Evolutionary conservation across 441 rosid species (phyloP), one percentile per base, ranked within the genome.

Genomic region (Kokia cookei): DNA sequence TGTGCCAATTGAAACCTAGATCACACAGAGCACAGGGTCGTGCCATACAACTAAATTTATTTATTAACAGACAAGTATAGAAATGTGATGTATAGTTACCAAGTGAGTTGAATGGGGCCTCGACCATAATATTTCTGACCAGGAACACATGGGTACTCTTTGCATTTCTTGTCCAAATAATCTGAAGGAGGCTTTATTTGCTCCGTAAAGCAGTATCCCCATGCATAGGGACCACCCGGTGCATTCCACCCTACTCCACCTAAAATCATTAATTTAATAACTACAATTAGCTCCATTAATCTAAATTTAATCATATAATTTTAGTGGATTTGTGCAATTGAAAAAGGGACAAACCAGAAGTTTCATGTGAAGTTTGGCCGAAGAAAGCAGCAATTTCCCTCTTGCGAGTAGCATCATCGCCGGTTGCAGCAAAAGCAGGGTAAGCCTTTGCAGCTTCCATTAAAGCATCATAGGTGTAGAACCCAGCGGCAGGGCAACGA

Each of bases 121-220:
- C 90, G 77, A 72, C 90, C 90, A 54, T 59, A 83, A 24, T 88
- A 86, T 43, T 75, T 58, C 40, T 78, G 82, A 61, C 79, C 81
- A 27, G 79, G 57, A 58, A 77, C 82, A 74, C 90, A 83, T 12
- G 79, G 85, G 69, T 74, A 82, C 0, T 17, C 24, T 17, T 24
- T 45, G 74, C 43, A 35, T 3, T 69, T 26, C 60, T 27, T 1
- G 12, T 66, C 35, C 61, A 89, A 88, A 58, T 90, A 83, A 15
- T 55, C 55, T 0, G 27, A 26, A 0, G 47, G 10, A 6, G 78
- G 82, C 12, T 67, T 60, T 79, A 62, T 73, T 73, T 90, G 88
- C 60, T 50, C 78, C 5, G 76, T 61, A 61, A 35, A 82, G 73
- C 91, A 89, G 27, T 85, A 89, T 64, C 90, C 93, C 90, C 58